Conservation (phyloP, 176 grass and related monocot species). For the sorghum (Sorghum bicolor) region DNA sequence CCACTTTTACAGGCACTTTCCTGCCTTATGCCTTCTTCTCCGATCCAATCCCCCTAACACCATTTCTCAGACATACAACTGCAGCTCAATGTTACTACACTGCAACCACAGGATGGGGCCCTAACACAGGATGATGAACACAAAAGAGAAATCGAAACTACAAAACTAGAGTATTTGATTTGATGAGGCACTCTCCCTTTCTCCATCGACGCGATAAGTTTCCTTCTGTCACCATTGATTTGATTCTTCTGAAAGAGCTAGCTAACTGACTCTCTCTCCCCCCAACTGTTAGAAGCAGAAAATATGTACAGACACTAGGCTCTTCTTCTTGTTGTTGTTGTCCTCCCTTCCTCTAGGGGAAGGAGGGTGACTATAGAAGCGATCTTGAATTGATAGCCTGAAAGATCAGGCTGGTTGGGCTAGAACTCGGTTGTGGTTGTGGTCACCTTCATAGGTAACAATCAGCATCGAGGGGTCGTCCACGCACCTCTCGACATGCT, state of each 20-base stretch:
- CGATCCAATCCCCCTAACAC: constrained; percentile 1
- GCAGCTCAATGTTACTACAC: constrained; percentile 37
- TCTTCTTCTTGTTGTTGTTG: constrained; percentile 4
- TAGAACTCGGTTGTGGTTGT: constrained; percentile 57
- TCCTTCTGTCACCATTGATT: constrained; percentile 21
- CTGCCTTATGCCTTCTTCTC: neutral
- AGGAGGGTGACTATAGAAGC: neutral
- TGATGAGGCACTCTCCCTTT: constrained; percentile 8
- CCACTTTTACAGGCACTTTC: constrained; percentile 39
- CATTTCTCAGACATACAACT: constrained; percentile 33
- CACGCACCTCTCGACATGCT: constrained; percentile 85
- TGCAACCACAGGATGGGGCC: constrained; percentile 24
- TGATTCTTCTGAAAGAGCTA: constrained; percentile 38
- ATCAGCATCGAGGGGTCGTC: constrained; percentile 89
- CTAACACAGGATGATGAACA: constrained; percentile 16
- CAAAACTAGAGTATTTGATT: constrained; percentile 46
- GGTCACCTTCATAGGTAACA: constrained; percentile 90
- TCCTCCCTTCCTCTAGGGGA: constrained; percentile 25
- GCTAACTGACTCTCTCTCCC: constrained; percentile 5
- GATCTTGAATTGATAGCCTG: neutral
- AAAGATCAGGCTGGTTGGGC: constrained; percentile 46
- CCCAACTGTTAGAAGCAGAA: constrained; percentile 45
- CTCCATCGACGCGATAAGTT: constrained; percentile 15
- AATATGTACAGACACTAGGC: constrained; percentile 47
- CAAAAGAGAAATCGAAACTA: constrained; percentile 12